Base-by-base conservation (phyloP, 208 protist species). In the Trypanosoma brucei region DNA sequence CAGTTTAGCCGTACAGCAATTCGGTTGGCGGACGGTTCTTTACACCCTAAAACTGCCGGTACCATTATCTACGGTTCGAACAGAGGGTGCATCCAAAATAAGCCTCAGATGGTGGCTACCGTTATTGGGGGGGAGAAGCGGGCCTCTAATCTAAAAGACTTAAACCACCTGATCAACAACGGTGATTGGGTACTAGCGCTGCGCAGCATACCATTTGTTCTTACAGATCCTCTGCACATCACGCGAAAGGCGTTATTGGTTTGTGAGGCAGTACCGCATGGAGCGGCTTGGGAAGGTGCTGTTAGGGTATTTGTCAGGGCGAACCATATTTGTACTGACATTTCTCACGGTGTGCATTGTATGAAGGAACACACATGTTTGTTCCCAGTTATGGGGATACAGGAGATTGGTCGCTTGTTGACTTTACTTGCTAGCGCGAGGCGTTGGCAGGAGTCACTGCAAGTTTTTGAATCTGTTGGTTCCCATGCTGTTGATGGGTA, bases 181-280 rank as follows among this genome's bases (percentile, higher is more conserved):
- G 68, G 82, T 22, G 75, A 88, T 55, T 92, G 85, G 85, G 72
- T 39, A 14, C 34, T 59, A 6, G 79, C 86, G 6, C 48, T 92
- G 59, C 50, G 34, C 7, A 55, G 49, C 8, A 67, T 77, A 55
- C 65, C 68, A 11, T 55, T 37, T 22, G 40, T 76, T 7, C 8
- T 82, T 37, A 55, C 50, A 11, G 50, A 67, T 8, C 70, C 75
- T 50, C 37, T 80, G 60, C 76, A 76, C 9, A 65, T 54, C 42
- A 51, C 81, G 3, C 67, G 75, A 13, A 85, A 83, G 56, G 71
- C 78, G 9, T 59, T 87, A 35, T 49, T 64, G 3, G 80, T 59
- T 14, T 73, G 75, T 53, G 75, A 73, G 42, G 66, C 59, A 59
- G 51, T 61, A 31, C 37, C 54, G 22, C 58, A 51, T 46, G 68